Percentiles rank a stretch among this genome's conserved stretches.
These are phyloP conservation scores for Chaetomium strumarium DNA, from an alignment of 2,329 filamentous ascomycete species.

Conservation along the genomic window DNA sequence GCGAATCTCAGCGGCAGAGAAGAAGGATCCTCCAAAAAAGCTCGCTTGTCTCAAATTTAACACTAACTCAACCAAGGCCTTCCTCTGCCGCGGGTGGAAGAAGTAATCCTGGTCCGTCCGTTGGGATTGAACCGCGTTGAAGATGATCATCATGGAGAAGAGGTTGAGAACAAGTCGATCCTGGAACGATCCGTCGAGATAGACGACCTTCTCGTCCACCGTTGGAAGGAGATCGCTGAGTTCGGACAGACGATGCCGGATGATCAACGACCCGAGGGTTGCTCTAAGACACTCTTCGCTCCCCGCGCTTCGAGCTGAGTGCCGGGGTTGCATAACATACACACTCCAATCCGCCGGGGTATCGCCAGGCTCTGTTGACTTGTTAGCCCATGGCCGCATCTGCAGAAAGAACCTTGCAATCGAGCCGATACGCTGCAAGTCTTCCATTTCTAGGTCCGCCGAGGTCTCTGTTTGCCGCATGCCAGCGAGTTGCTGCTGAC, in stretches of 20 bases:
- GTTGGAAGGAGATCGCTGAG: slow-evolving; percentile 64
- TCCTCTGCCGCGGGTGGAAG: slow-evolving; percentile 70
- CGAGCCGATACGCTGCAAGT: slow-evolving; percentile 60
- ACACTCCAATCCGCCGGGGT: slow-evolving; percentile 62
- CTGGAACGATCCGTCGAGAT: slow-evolving; percentile 75
- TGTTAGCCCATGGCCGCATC: slow-evolving; percentile 72
- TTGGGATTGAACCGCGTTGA: slow-evolving; percentile 85
- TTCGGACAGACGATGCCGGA: slow-evolving; percentile 72
- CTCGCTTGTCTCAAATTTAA: slow-evolving; percentile 75
- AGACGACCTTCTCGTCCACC: slow-evolving; percentile 64
- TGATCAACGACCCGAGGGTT: slow-evolving; percentile 71
- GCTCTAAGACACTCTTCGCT: slow-evolving; percentile 57
- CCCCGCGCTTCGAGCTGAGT: slow-evolving; percentile 46
- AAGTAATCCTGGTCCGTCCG: slow-evolving; percentile 80
- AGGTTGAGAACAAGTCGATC: slow-evolving; percentile 79
- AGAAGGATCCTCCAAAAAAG: slow-evolving; percentile 80
- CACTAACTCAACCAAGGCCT: slow-evolving; percentile 61
- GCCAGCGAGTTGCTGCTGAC: not conserved
- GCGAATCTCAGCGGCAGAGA: slow-evolving; percentile 55
- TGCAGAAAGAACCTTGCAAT: slow-evolving; percentile 67
- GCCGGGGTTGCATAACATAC: slow-evolving; percentile 59
- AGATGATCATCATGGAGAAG: slow-evolving; percentile 76
- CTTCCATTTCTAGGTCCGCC: slow-evolving; percentile 50
- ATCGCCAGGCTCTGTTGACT: slow-evolving; percentile 46
- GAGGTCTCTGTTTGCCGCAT: slow-evolving; percentile 32